Evolutionary conservation across 352 stramenopile genomes (phyloP), one percentile per base, ranked within the genome.

Genomic region (Pseudoperonospora humuli): DNA sequence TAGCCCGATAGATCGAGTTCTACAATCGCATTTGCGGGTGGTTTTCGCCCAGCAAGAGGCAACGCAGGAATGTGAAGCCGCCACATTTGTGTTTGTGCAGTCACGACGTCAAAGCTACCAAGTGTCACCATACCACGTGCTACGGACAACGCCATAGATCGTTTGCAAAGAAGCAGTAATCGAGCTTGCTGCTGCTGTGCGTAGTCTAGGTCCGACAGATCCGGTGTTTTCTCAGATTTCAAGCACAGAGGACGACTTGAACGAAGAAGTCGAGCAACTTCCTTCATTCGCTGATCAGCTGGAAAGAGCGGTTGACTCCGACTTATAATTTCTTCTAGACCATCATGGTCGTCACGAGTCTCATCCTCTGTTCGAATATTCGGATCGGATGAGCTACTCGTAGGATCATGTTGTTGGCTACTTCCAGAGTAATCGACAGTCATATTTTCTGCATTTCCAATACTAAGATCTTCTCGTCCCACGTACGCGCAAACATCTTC

Each of bases 41-140:
- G 93, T 11, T 97, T 94, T 32, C 93, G 69, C 18, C 93, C 96
- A 9, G 78, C 74, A n/a, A 99, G 69, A 14, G 90, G 94, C 8
- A 99, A 66, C 11, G 82, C 64, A 28, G 96, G 96, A 19, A 98
- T 79, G 14, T 72, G 67, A 14, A 98, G 66, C 19, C 86, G 75
- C 75, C 67, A 92, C 43, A 67, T 96, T 61, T 71, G 88, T 40
- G 55, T 90, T 61, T 75, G 79, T 14, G 50, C 75, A 17, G 48
- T 70, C 42, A 34, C 54, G 33, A 72, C 42, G 42, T 95, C 70
- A 21, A 97, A 77, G 38, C 81, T 97, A 0, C 92, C 93, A 32
- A 99, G 62, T 4, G 95, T 98, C 11, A 98, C 63, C 96, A 99
- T 99, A 5, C 95, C 96, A 57, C 96, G 70, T 0, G 94, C 96